These are phyloP conservation scores for Triticum timopheevii DNA, from an alignment of 176 grass and related monocot genomes.

Conservation along the genomic window DNA sequence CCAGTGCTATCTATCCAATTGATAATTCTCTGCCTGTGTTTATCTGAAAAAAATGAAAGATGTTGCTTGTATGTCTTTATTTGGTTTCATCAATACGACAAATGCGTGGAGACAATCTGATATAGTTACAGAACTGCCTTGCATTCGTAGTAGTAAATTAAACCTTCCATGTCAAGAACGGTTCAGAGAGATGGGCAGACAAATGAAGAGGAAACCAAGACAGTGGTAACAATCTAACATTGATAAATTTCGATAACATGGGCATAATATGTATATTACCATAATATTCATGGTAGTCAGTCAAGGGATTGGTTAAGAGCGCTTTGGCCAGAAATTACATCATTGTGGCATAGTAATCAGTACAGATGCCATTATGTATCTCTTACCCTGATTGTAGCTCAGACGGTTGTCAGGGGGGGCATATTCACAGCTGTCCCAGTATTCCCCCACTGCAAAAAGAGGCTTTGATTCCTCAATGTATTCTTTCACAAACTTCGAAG, in stretches of 20 bases:
- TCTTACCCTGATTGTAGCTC: constrained; percentile 89
- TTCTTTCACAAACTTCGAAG: constrained; percentile 81
- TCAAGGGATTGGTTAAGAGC: neutral
- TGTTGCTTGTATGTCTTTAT: neutral
- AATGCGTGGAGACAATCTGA: neutral
- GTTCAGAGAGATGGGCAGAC: neutral
- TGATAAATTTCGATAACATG: neutral
- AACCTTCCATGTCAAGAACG: neutral
- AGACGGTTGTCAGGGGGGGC: constrained; percentile 40
- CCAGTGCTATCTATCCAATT: constrained; percentile 87
- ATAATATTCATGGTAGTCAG: neutral
- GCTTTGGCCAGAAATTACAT: neutral
- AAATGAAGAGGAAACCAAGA: constrained; percentile 17
- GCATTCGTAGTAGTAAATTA: neutral
- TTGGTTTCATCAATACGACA: neutral
- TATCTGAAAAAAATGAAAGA: constrained; percentile 47
- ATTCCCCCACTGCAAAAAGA: constrained; percentile 87
- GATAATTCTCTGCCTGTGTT: constrained; percentile 77
- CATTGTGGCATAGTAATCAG: neutral
- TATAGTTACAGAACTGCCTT: neutral
- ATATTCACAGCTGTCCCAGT: constrained; percentile 92
- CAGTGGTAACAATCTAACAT: neutral
- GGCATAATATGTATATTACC: neutral
- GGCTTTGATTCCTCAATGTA: constrained; percentile 91
- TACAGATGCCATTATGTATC: neutral